phyloP scores from a whole-genome alignment of 2,329 filamentous ascomycete species.

The Penicillium sp. region DNA sequence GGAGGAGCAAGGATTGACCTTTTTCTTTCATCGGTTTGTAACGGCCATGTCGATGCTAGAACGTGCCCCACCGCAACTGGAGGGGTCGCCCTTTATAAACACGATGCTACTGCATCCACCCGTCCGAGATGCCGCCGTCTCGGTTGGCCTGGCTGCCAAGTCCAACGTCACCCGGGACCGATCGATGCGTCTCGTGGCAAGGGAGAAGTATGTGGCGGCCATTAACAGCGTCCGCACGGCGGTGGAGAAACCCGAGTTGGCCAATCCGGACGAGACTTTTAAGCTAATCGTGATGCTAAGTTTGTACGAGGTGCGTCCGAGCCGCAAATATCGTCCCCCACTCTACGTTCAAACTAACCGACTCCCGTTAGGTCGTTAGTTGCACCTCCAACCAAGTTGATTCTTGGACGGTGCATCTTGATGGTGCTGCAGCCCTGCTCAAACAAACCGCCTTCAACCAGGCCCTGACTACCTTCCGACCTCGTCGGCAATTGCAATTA shows the following conservation, averaged over 20 bases:
- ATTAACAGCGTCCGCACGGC: constrained; percentile 17
- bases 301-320: constrained; percentile 22
- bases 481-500: constrained; percentile 17
- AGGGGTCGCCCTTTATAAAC: constrained; percentile 4
- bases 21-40: constrained; percentile 25
- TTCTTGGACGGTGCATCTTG: constrained; percentile 22
- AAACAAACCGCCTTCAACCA: constrained; percentile 8
- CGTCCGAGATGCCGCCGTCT: constrained; percentile 22
- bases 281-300: constrained; percentile 23
- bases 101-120: constrained; percentile 6
- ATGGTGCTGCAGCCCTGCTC: constrained; percentile 20
- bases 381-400: constrained; percentile 12
- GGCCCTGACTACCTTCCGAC: neutral
- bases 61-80: neutral
- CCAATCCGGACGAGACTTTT: constrained; percentile 14
- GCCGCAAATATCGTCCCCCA: neutral
- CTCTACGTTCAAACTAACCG: neutral
- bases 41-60: constrained; percentile 6
- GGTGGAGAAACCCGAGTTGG: constrained; percentile 14
- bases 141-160: constrained; percentile 26
- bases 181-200: constrained; percentile 13
- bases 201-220: constrained; percentile 21
- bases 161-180: constrained; percentile 25
- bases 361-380: constrained; percentile 20
- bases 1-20: constrained; percentile 23